Evolutionary conservation across 208 protist genomes (phyloP).

Genomic region (Endotrypanum monterogeii): DNA sequence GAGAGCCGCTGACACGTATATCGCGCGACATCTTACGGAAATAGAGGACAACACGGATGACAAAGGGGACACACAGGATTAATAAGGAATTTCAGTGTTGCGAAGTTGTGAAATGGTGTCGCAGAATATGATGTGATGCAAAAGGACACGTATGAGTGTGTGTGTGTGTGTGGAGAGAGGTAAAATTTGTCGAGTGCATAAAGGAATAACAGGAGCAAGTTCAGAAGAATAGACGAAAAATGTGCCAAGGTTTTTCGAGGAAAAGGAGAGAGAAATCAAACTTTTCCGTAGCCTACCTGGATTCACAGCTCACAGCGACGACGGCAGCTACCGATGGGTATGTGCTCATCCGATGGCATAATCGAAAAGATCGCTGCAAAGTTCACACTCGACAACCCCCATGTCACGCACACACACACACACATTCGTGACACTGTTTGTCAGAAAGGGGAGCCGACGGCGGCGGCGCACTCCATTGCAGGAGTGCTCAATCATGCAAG

Average conservation of each 20-base stretch:
- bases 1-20: not conserved
- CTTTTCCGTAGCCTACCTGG: not conserved
- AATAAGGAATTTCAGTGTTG: not conserved
- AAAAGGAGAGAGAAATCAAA: no score
- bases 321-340: not conserved
- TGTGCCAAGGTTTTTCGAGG: no score
- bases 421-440: no score
- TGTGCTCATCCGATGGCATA: not conserved
- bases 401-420: not conserved
- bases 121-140: not conserved
- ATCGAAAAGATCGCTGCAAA: not conserved
- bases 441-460: slow-evolving; percentile 1
- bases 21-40: not conserved
- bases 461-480: not conserved
- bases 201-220: no score
- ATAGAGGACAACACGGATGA: not conserved
- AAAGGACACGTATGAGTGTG: not conserved
- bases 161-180: not conserved
- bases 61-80: no score
- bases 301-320: not conserved
- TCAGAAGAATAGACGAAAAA: no score
- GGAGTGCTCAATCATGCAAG: not conserved
- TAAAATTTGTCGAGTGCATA: no score
- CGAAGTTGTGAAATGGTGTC: no score
- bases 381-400: not conserved